Conservation (phyloP, 192 early-diverging fungal genomes). For the Gonapodya sp. region DNA sequence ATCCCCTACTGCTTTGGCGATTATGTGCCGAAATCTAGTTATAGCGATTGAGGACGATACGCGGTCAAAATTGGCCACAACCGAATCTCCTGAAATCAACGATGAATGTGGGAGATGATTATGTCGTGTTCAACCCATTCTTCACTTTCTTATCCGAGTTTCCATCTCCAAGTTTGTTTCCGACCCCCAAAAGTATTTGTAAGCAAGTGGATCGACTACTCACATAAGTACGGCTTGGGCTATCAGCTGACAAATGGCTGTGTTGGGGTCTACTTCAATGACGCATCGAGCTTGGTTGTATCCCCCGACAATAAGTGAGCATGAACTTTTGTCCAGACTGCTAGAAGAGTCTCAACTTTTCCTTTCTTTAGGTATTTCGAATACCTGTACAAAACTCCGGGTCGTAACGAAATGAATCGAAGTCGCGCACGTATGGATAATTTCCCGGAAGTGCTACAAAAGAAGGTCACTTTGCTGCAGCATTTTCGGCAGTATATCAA, state of each 20-base stretch:
- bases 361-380: slow-evolving; percentile 27
- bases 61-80: no score
- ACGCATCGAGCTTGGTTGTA: slow-evolving; percentile 65
- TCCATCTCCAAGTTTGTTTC: no score
- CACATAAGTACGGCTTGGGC: slow-evolving; percentile 76
- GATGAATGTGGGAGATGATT: no score
- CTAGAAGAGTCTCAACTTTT: neutral
- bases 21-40: no score
- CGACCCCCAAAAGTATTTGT: slow-evolving; percentile 61
- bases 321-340: slow-evolving; percentile 6
- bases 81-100: no score
- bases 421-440: slow-evolving; percentile 19
- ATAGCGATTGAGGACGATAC: no score
- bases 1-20: no score
- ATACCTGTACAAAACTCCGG: slow-evolving; percentile 21
- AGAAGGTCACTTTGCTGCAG: slow-evolving; percentile 50
- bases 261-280: slow-evolving; percentile 80
- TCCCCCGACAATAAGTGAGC: slow-evolving; percentile 45
- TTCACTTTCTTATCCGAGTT: no score
- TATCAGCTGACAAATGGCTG: slow-evolving; percentile 80
- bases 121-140: no score
- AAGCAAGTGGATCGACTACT: slow-evolving; percentile 79
- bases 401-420: slow-evolving; percentile 22
- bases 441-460: slow-evolving; percentile 39
- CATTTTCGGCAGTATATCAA: slow-evolving; percentile 55